Base-by-base conservation (phyloP, 768 basidiomycete species). In the Melanogaster broomeanus region DNA sequence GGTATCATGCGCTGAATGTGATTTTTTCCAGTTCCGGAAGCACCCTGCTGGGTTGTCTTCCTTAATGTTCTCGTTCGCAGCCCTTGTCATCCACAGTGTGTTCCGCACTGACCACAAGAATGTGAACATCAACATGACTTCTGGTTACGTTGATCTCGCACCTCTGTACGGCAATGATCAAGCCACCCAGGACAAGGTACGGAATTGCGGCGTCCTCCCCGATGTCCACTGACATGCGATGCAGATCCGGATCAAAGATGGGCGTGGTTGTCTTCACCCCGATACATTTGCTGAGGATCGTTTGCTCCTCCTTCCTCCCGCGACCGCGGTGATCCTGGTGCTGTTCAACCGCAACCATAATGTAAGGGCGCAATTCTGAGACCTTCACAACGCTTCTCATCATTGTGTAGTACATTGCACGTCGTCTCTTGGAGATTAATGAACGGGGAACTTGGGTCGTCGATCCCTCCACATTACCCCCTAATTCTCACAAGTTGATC, bases 311-410 rank as follows among this genome's bases (percentile, higher is more conserved):
- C 80, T 93, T n/a, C 91, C 91, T 1, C 90, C 90, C 0, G 84
- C 83, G 1, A 82, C 84, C 45, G 83, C 85, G 52, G 82, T 78
- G 4, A 65, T 93, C n/a, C 76, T 93, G 19, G 79, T 93, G n/a
- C 64, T 91, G n/a, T 93, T 93, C 77, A 90, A 77, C 62, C 79
- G 91, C n/a, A 93, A 93, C 55, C 91, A 93, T 62, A 93, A 90
- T 61, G 90, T 91, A 56, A 55, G 85, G 69, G 12, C 16, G 3
- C 5, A 5, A 19, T 28, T 48, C 37, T 44, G 47, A 2, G 13
- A 13, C 2, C 39, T 46, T 7, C 2, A 5, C 4, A 27, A 16
- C 40, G 33, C 38, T 39, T 1, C 39, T 44, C 21, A 52, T 12
- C 3, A 24, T 40, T 7, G 24, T 42, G 3, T 54, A 94, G 89